Conservation (phyloP, 2,329 filamentous ascomycete genomes). For the Amauroascus verrucosus region DNA sequence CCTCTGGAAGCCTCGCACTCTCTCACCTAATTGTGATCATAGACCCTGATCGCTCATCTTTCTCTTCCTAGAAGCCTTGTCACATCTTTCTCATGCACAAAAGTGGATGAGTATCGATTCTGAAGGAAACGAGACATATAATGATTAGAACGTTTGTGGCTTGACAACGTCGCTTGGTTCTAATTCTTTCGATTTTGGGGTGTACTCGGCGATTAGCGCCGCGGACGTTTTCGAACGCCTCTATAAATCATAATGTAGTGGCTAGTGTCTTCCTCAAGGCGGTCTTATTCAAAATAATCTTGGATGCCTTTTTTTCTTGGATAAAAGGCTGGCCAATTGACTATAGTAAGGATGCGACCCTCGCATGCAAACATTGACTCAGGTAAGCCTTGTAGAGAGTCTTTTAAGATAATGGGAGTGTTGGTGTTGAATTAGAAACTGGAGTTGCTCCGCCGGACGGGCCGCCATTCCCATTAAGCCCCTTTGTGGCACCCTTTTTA, state of each 20-base stretch:
- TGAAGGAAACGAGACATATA: neutral
- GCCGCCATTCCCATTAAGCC: conserved; percentile 28
- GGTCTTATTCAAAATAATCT: neutral
- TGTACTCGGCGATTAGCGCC: neutral
- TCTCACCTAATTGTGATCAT: neutral
- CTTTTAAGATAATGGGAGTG: conserved; percentile 18
- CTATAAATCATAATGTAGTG: neutral
- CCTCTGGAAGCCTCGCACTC: neutral
- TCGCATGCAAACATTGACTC: neutral
- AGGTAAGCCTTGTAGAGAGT: neutral
- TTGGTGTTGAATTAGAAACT: conserved; percentile 44
- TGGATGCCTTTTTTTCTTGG: neutral
- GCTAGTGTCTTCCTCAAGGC: neutral
- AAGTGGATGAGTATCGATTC: neutral
- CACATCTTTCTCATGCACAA: neutral
- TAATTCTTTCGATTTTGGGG: neutral
- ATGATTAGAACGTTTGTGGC: no score
- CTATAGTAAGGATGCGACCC: neutral
- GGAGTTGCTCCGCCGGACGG: conserved; percentile 48
- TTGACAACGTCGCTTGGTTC: neutral
- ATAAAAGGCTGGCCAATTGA: neutral
- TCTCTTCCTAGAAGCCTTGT: neutral
- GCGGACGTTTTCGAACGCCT: neutral
- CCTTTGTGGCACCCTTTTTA: conserved; percentile 46
- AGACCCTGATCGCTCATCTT: neutral